Base-by-base conservation (phyloP, 2,329 filamentous ascomycete species). In the Alternaria angustiovoidea region DNA sequence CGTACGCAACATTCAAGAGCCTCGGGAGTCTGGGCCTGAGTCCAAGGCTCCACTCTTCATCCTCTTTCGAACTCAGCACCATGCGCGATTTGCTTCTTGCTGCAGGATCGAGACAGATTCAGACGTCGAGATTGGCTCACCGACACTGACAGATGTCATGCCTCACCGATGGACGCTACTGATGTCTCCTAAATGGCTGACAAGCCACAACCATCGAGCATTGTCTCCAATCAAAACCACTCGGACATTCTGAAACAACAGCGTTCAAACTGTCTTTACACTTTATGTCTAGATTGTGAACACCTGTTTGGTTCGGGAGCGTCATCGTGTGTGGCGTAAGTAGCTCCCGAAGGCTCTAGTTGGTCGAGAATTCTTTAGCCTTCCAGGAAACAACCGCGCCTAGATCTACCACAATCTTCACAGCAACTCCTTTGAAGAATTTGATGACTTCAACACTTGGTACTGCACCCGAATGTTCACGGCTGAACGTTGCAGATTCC, bases 231-330 rank as follows among this genome's bases (percentile, higher is more conserved):
- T 49, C 20, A 49, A 36, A 32, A 49, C 32, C 32, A 24, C 20
- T 36, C 20, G 32, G 22, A 18, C 34, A 32, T 49, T 38, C 32
- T 49, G 46, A 49, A 49, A 49, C 46, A 49, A 22, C 32, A 38
- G 30, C 20, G 46, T 38, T 26, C 14, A n/a, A 26, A 36, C 16
- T 26, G 22, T n/a, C 5, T 49, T n/a, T 49, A 38, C 46, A 49
- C 20, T 24, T 24, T 6, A 24, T 14, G n/a, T 38, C 46, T 49
- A 49, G 46, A n/a, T 1, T 38, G 3, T 18, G 46, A 49, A 49
- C 46, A 38, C 32, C 32, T 30, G 46, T 49, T 49, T 49, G 46
- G 46, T 49, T 38, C 46, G 46, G 34, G 14, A n/a, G 46, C 46
- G 20, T 49, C 46, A 49, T 49, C 7, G 2, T 16, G 22, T 24